Base-by-base conservation (phyloP, 768 basidiomycete species). In the Termitomyces sp. region DNA sequence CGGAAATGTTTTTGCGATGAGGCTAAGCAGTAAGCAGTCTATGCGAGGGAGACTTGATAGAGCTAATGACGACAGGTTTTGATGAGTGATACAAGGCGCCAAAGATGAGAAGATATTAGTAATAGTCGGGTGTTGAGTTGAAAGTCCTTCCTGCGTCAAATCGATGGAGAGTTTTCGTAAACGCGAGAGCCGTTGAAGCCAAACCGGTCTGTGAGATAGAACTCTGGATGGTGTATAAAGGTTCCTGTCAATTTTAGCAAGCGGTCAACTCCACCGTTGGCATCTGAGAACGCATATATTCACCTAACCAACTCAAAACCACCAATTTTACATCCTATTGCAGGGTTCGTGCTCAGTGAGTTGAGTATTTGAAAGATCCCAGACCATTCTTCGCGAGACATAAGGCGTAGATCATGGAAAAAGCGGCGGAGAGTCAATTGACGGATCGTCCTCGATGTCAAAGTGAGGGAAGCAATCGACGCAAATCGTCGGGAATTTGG, bases 31-130 rank as follows among this genome's bases (percentile, higher is more conserved):
- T 13, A 69, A 62, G 20, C 68, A 58, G 60, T 85, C 84, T 39
- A 90, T 80, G 27, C 77, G 77, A 59, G 86, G 82, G n/a, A 90
- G 68, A 24, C 69, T 72, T 2, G 77, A 79, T 36, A 90, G 70
- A 8, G 70, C 76, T 9, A 90, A 70, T 5, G 72, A 73, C 18
- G 74, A 78, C 46, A 90, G 64, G 44, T 70, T 72, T 1, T 61
- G 57, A 41, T 72, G 67, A 18, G 74, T 54, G 48, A 71, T 51
- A 65, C 64, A 49, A 62, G 64, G 51, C 55, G 63, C 47, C 52
- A 76, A 67, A 26, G 70, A 61, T 36, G 59, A 58, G 54, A 74
- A 72, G 47, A 82, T 69, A 44, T 69, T 66, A 20, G 61, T 66
- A 4, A 75, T 50, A 13, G 71, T 67, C 27, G 64, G 63, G 53